phyloP scores from a whole-genome alignment of 495 filamentous ascomycete species.

The Penicillium subrubescens region DNA sequence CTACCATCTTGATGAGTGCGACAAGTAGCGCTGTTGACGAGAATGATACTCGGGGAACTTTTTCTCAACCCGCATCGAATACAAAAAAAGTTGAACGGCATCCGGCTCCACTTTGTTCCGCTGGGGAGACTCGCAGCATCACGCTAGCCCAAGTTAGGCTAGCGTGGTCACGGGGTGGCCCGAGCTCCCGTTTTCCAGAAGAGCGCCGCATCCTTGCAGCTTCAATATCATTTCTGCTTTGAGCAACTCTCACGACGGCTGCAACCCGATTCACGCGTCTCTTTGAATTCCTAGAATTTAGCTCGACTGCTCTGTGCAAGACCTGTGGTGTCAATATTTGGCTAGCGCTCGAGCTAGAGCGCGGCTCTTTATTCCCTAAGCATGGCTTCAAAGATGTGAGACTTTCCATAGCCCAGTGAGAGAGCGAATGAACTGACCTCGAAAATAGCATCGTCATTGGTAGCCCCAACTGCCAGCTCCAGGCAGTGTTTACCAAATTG shows the following conservation, averaged over 20 bases:
- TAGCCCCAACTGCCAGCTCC: slow-evolving; percentile 72
- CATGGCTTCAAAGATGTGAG: slow-evolving; percentile 70
- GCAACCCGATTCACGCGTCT: neutral
- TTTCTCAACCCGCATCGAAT: slow-evolving; percentile 34
- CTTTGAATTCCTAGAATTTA: neutral
- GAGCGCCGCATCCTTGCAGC: slow-evolving; percentile 1
- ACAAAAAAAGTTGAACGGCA: slow-evolving; percentile 51
- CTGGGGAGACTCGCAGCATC: slow-evolving; percentile 27
- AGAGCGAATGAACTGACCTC: neutral
- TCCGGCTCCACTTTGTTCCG: slow-evolving; percentile 41
- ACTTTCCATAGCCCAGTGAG: slow-evolving; percentile 7
- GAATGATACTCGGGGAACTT: slow-evolving; percentile 26
- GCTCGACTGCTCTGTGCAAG: neutral
- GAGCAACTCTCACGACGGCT: neutral
- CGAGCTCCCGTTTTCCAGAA: slow-evolving; percentile 33
- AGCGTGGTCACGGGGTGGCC: slow-evolving; percentile 40
- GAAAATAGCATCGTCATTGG: slow-evolving; percentile 74
- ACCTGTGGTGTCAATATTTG: neutral
- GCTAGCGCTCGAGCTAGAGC: slow-evolving; percentile 1
- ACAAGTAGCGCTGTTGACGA: slow-evolving; percentile 37
- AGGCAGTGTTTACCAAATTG: slow-evolving; percentile 74
- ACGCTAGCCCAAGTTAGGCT: slow-evolving; percentile 11
- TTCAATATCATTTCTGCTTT: slow-evolving; percentile 2
- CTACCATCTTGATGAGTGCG: slow-evolving; percentile 47
- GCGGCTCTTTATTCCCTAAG: neutral